Percentiles rank a stretch among this genome's conserved stretches.
phyloP scores from a whole-genome alignment of 2,329 filamentous ascomycete genomes.

The Shiraia sp. region DNA sequence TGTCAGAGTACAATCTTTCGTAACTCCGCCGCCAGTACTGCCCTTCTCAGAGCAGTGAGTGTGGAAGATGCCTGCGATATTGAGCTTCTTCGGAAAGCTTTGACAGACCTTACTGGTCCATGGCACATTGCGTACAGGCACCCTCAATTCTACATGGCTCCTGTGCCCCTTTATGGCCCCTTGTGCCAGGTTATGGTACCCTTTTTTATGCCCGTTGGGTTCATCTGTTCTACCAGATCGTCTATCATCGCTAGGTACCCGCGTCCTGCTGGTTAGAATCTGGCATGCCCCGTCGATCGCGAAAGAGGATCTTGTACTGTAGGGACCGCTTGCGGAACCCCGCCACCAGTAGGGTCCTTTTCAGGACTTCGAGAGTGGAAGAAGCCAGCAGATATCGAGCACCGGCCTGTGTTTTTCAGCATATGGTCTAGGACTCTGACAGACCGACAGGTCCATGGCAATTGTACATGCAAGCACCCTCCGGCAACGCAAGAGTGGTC shows the following conservation, averaged over 20 bases:
- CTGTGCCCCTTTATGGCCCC: conserved; percentile 10
- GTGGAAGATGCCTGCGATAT: conserved; percentile 34
- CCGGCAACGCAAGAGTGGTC: conserved; percentile 7
- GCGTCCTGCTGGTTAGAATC: conserved; percentile 8
- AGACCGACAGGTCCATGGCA: conserved; percentile 35
- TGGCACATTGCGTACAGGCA: conserved; percentile 25
- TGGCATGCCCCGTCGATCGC: conserved; percentile 13
- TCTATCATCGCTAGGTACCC: conserved; percentile 9
- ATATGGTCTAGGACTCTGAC: conserved; percentile 16
- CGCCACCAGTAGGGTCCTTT: conserved; percentile 23
- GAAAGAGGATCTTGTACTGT: conserved; percentile 22
- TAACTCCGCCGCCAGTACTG: conserved; percentile 25
- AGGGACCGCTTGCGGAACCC: conserved; percentile 22
- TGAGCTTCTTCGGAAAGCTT: conserved; percentile 15
- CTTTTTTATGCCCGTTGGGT: conserved; percentile 6
- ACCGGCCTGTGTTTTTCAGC: conserved; percentile 4
- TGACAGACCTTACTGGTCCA: conserved; percentile 27
- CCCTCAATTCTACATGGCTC: conserved; percentile 19
- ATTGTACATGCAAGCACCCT: conserved; percentile 23
- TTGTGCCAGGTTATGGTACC: conserved; percentile 7
- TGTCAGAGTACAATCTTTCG: conserved; percentile 19
- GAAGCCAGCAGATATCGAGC: conserved; percentile 34
- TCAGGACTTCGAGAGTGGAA: conserved; percentile 27
- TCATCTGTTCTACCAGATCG: conserved; percentile 13
- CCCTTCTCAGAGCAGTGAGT: conserved; percentile 24